Evolutionary conservation across 257 asterid species (phyloP), one percentile per base, ranked within the genome.

Genomic region (Scutellaria galericulata): DNA sequence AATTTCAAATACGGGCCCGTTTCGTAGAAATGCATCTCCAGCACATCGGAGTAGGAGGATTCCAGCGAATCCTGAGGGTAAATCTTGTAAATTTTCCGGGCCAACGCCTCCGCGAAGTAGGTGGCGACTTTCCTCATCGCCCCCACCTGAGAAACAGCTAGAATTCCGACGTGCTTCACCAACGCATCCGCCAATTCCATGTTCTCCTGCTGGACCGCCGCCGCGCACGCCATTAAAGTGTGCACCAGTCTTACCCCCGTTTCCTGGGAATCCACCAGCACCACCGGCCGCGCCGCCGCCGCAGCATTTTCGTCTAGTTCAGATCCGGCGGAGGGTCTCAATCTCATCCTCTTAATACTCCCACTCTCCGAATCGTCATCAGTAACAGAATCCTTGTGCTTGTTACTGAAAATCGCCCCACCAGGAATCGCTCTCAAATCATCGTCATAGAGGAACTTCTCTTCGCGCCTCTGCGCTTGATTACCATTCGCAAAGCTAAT

Each of bases 61-160:
- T 81, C 89, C 0, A 83, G 77, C 1, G 87, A 58, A 61, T 86
- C 96, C 14, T 74, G 76, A 0, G 96, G 94, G 71, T 79, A 81
- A 53, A 88, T 88, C 73, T 86, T 85, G 85, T 90, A 90, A 55
- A 90, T 87, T 57, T 86, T 77, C 31, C 96, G 39, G 1, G 93
- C 96, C 56, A 90, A 54, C 39, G 97, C 96, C 75, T 87, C 93
- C 0, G 91, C 93, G 56, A 90, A 90, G 51, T 80, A 88, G 12
- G 91, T 86, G 1, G 97, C 97, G 1, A 90, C 97, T 77, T 88
- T 90, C 18, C 96, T 71, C 97, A 90, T 90, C 3, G 97, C 91
- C 0, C 97, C 93, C 54, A 80, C 77, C 70, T 86, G 97, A 6
- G 97, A 88, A 27, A 87, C 96, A 0, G 97, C 96, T 15, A 90